Conservation (phyloP, 2,329 filamentous ascomycete genomes). For the Neopestalotiopsis sp. region DNA sequence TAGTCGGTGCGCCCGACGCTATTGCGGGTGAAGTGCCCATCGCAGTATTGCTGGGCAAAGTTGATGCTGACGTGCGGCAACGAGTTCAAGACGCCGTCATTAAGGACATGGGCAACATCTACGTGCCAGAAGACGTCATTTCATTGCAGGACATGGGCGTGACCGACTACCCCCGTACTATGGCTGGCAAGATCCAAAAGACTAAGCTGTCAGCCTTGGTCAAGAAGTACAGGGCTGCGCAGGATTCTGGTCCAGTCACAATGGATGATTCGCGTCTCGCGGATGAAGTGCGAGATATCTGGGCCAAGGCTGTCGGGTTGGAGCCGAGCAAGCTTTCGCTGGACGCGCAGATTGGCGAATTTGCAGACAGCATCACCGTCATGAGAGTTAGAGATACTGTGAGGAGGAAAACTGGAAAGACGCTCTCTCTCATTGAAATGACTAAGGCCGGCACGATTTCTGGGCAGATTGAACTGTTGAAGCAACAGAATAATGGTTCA, state of each 20-base stretch:
- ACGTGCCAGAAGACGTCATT: slow-evolving; percentile 15
- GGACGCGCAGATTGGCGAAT: slow-evolving; percentile 15
- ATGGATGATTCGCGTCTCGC: not conserved
- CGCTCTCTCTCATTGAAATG: slow-evolving; percentile 13
- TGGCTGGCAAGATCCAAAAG: slow-evolving; percentile 21
- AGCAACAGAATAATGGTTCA: not conserved
- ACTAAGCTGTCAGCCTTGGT: slow-evolving; percentile 15
- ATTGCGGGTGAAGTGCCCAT: slow-evolving; percentile 21
- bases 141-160: slow-evolving; percentile 15
- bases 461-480: slow-evolving; percentile 22
- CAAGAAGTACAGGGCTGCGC: slow-evolving; percentile 4
- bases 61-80: slow-evolving; percentile 7
- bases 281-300: slow-evolving; percentile 11
- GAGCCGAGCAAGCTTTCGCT: slow-evolving; percentile 12
- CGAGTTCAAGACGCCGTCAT: slow-evolving; percentile 15
- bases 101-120: slow-evolving; percentile 17
- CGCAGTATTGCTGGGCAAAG: slow-evolving; percentile 4
- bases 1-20: slow-evolving; percentile 12
- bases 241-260: not conserved
- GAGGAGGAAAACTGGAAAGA: slow-evolving; percentile 13
- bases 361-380: slow-evolving; percentile 19
- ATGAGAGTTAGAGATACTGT: slow-evolving; percentile 13
- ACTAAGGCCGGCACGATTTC: slow-evolving; percentile 20
- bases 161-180: slow-evolving; percentile 15
- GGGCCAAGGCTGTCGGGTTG: slow-evolving; percentile 17